Base-by-base conservation (phyloP, 2,329 filamentous ascomycete species). In the Biscogniauxia sp. region DNA sequence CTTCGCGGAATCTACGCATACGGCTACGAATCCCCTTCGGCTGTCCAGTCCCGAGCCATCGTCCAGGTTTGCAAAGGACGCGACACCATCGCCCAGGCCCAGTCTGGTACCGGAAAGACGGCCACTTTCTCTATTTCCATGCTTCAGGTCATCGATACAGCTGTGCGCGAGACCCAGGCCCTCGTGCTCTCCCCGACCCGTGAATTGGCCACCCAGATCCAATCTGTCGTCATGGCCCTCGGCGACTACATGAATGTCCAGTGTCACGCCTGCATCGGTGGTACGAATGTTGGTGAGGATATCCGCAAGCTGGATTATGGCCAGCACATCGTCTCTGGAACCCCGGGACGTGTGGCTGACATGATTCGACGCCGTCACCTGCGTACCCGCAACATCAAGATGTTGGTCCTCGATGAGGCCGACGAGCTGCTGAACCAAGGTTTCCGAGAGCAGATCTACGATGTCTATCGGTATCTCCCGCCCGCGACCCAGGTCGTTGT, bases 181-280 rank as follows among this genome's bases (percentile, higher is more conserved):
- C 88, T 99, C 52, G 93, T 99, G 9, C 87, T 99, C 8, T 97
- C 95, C 3, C 95, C 95, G 2, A 98, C 94, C 20, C 92, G 95
- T 74, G 95, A 99, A 84, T 83, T 99, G 66, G 95, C 95, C 53
- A 97, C 94, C 26, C 95, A 99, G 79, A 99, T 99, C 67, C 95
- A 99, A 79, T 97, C 92, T 41, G 95, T 99, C 61, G 91, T 99
- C 69, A 96, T 98, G 88, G 95, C 95, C n/a, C 86, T 99, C n/a
- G 95, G 95, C 67, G 95, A 99, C 78, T 99, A 97, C 83, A 98
- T 99, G 95, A 97, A 97, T 74, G 92, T 99, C 3, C 93, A 99
- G 79, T 99, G 95, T 80, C 95, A 99, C 73, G 94, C 95, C 61
- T 99, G 95, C 78, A 98, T 99, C 72, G 95, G 95, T 68, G 95